Evolutionary conservation across 805 yeast genomes (phyloP), one percentile per base, ranked within the genome.

Genomic region (Metschnikowia shivogae): DNA sequence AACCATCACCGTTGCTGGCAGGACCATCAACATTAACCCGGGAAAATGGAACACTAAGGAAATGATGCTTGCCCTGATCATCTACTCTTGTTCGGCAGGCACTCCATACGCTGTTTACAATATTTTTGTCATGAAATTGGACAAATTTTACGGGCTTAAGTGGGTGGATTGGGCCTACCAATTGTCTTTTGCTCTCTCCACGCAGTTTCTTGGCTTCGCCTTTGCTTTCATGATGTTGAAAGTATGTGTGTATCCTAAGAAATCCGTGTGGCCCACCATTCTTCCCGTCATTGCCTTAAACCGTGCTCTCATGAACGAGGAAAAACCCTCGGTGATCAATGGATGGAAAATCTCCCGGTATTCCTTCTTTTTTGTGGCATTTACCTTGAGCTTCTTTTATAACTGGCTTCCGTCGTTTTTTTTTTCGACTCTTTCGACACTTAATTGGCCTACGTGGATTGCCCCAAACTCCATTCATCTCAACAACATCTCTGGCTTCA

Each of bases 141-240:
- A 69, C 34, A 57, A 59, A 35, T 71, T 71, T 47, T 71, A 71
- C 50, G 73, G 72, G 3, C 57, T 70, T 35, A 62, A 66, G 36
- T 71, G 76, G 76, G 73, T 68, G 29, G 50, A 64, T 12, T 72
- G 76, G 60, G 76, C 80, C 1, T 84, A 73, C 60, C 82, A 80
- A 60, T 52, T 81, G 11, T 52, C 80, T 30, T 65, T 82, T 29
- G 63, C 77, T 1, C 50, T 81, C 4, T 72, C 84, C 2, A 72
- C 86, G 1, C 83, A 81, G 57, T 78, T 77, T 49, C 63, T 83
- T 52, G 89, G 89, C 20, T 77, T 80, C 55, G 82, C 86, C 1
- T 74, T 83, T 58, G 86, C 88, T 5, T 83, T 85, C 40, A 56
- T 82, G 17, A 72, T 81, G 72, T 73, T 84, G 55, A 74, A 77